Evolutionary conservation across 2,329 filamentous ascomycete species (phyloP).

Genomic region (Metarhizium guizhouense): DNA sequence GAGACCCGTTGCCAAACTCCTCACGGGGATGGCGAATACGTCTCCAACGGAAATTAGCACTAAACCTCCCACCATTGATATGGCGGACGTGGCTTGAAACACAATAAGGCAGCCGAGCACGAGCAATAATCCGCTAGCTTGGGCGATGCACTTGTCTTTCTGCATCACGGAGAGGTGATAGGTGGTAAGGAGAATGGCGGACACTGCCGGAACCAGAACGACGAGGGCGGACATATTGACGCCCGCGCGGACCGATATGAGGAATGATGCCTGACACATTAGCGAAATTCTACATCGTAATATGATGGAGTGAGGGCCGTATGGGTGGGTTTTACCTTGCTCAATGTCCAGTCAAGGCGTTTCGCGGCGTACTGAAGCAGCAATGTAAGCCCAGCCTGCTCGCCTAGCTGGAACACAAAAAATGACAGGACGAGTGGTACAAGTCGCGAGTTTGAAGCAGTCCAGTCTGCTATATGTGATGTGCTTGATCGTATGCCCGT

Average conservation of each 20-base stretch:
- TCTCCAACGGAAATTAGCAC: conserved; percentile 6
- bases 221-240: conserved; percentile 7
- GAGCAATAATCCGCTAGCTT: conserved; percentile 8
- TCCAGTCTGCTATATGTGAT: background rate
- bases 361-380: conserved; percentile 8
- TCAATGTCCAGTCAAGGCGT: conserved; percentile 10
- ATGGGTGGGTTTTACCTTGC: conserved; percentile 7
- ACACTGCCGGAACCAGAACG: conserved; percentile 6
- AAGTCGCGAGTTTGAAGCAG: background rate
- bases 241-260: conserved; percentile 10
- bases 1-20: conserved; percentile 10
- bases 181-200: background rate
- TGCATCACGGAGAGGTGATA: background rate
- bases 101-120: conserved; percentile 5
- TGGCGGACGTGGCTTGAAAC: conserved; percentile 6
- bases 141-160: conserved; percentile 10
- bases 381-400: background rate
- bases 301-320: too few species aligned
- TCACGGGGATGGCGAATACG: conserved; percentile 3
- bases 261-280: conserved; percentile 1
- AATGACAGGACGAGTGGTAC: background rate
- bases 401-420: conserved; percentile 4
- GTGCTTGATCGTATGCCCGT: background rate
- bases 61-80: conserved; percentile 4
- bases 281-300: too few species aligned